phyloP scores from a whole-genome alignment of 2,329 filamentous ascomycete genomes.

The Rhinocladiella similis region DNA sequence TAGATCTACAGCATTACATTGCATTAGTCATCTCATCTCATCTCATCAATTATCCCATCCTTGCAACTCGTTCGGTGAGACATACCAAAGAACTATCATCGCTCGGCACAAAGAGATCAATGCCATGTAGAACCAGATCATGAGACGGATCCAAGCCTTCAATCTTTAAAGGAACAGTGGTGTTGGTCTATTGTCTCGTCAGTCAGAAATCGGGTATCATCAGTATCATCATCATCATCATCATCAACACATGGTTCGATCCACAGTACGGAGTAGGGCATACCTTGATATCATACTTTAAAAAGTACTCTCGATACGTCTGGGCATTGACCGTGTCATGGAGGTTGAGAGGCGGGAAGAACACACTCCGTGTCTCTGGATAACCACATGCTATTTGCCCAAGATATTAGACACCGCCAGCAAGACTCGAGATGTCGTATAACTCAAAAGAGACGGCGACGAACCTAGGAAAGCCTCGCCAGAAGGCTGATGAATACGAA shows the following conservation, averaged over 20 bases:
- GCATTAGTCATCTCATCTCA: background rate
- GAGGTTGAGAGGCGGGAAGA: slow-evolving; percentile 16
- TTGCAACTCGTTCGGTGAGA: too few species aligned
- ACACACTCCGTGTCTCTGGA: slow-evolving; percentile 16
- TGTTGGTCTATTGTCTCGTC: slow-evolving; percentile 3
- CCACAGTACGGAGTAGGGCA: background rate
- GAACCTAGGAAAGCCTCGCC: slow-evolving; percentile 19
- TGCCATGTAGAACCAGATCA: slow-evolving; percentile 20
- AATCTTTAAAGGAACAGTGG: slow-evolving; percentile 10
- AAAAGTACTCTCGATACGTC: slow-evolving; percentile 21
- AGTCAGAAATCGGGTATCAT: background rate
- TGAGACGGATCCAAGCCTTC: slow-evolving; percentile 16
- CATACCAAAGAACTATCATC: slow-evolving; percentile 13
- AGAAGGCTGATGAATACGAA: slow-evolving; percentile 17
- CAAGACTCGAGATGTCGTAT: background rate
- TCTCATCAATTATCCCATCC: too few species aligned
- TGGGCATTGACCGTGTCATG: slow-evolving; percentile 8
- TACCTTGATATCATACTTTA: slow-evolving; percentile 24
- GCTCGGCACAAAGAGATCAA: slow-evolving; percentile 11
- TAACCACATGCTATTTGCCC: slow-evolving; percentile 17
- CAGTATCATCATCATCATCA: too few species aligned
- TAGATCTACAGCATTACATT: slow-evolving; percentile 11
- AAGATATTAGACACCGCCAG: too few species aligned
- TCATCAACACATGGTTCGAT: background rate
- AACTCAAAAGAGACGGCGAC: too few species aligned